Conservation (phyloP, 2,329 filamentous ascomycete species). For the Metarhizium guizhouense region DNA sequence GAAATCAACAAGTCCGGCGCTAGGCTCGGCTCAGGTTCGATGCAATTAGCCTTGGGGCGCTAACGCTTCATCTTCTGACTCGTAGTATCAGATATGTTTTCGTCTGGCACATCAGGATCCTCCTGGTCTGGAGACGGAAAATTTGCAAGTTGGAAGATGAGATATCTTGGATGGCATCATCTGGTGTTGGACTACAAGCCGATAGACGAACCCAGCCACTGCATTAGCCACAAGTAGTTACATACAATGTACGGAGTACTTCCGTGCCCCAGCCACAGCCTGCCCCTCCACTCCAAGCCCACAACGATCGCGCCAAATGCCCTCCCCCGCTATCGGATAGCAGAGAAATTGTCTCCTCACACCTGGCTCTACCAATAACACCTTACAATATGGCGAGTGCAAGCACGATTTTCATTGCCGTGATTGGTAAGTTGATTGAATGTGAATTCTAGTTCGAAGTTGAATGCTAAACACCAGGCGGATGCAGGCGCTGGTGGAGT, state of each 20-base stretch:
- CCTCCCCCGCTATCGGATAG: constrained; percentile 27
- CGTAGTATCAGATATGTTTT: background rate
- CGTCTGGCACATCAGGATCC: background rate
- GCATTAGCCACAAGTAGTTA: background rate
- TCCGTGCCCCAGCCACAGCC: constrained; percentile 2
- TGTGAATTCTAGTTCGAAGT: background rate
- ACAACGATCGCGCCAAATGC: background rate
- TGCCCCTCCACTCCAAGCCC: constrained; percentile 5
- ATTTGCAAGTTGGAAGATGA: background rate
- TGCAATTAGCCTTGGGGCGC: background rate
- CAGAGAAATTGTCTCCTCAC: constrained; percentile 16
- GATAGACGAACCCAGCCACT: background rate
- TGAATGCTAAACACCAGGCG: background rate
- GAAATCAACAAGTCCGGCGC: background rate
- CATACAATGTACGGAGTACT: no score
- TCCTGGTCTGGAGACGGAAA: background rate
- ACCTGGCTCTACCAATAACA: constrained; percentile 2
- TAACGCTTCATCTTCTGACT: background rate
- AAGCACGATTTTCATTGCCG: constrained; percentile 42
- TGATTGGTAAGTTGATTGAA: constrained; percentile 33
- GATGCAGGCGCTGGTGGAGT: constrained; percentile 77
- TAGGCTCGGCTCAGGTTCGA: background rate
- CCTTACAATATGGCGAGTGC: constrained; percentile 29
- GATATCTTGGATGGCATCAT: background rate
- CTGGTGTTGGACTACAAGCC: background rate